Evolutionary conservation across 202 grass and related monocot genomes (phyloP), one percentile per base, ranked within the genome.

Genomic region (Zoysia matrella): DNA sequence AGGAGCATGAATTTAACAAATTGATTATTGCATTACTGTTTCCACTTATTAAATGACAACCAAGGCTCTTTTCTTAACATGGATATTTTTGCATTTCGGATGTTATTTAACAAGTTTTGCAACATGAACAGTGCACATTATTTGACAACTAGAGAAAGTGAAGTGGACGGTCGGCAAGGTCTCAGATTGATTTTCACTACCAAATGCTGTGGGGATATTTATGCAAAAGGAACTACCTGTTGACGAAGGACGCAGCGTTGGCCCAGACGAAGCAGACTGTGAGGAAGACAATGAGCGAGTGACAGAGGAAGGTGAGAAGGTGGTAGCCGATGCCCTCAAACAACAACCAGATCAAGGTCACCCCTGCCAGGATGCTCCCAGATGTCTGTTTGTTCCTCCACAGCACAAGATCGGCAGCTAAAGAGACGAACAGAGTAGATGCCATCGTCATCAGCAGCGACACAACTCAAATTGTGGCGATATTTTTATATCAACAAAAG

Each of bases 271-370:
- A 94, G 39, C 66, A 91, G 51, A 89, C 10, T 8, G 83, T 87
- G 69, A 97, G 88, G 67, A 87, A 49, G 73, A 89, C 36, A 36
- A 94, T 94, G 83, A 97, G 75, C 52, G 81, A 51, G 57, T 97
- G 92, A 56, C 92, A 92, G 41, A 92, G 75, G 67, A 97, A 91
- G 12, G 94, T 84, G 16, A 97, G 78, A 42, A 97, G 90, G 78
- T 92, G 92, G 85, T 97, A 97, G 44, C 94, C 92, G 1, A 94
- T 89, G 53, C 87, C 91, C 83, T 92, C 94, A 75, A 97, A 97
- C 54, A 97, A 79, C 83, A 94, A 10, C 94, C 94, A 97, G n/a
- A 92, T 85, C 30, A 94, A 78, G 7, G 94, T 94, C 12, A 92
- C 85, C 47, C 86, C 88, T 42, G 79, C 86, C 39, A 97, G 80